Base-by-base conservation (phyloP, 2,329 filamentous ascomycete species). In the Fusarium humuli region DNA sequence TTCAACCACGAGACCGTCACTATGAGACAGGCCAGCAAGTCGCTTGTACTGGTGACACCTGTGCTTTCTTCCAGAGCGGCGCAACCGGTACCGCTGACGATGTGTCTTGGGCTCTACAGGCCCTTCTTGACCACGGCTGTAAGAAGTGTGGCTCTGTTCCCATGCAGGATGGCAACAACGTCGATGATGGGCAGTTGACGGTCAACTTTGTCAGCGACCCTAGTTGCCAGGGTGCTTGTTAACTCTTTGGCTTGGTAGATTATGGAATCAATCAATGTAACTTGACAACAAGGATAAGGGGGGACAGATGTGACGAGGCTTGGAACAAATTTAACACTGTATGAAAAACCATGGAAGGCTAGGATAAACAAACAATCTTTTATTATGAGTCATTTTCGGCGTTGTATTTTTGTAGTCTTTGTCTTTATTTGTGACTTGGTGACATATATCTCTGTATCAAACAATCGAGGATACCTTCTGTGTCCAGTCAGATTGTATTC, bases 61-160 rank as follows among this genome's bases (percentile, higher is more conserved):
- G 57, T 4, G 25, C 23, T 2, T 60, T 60, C 13, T 60, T 58
- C 1, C 52, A 60, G 4, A 32, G 25, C 0, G n/a, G 46, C 11
- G 52, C 52, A 47, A 32, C 25, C 11, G 52, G 57, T 4, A 16
- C 13, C 13, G 12, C 47, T 0, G 7, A 42, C 3, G 16, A 58
- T 32, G 47, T 54, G 2, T 54, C 57, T 9, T 47, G 32, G 10
- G 46, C 23, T 7, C 57, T 57, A 4, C 57, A 60, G 18, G 30
- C 40, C 10, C 46, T 57, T 2, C 13, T 60, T 11, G 52, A 60
- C 6, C 41, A 47, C 3, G 52, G 57, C 8, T 57, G 41, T 11
- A 58, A 47, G 32, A 42, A 47, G 9, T 60, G 52, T 18, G 57
- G 57, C 3, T 57, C 52, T 18, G 23, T 40, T 8, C 57, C 42